These are phyloP conservation scores for Aureobasidium sp. DNA, from an alignment of 2,329 filamentous ascomycete genomes.

Conservation along the genomic window DNA sequence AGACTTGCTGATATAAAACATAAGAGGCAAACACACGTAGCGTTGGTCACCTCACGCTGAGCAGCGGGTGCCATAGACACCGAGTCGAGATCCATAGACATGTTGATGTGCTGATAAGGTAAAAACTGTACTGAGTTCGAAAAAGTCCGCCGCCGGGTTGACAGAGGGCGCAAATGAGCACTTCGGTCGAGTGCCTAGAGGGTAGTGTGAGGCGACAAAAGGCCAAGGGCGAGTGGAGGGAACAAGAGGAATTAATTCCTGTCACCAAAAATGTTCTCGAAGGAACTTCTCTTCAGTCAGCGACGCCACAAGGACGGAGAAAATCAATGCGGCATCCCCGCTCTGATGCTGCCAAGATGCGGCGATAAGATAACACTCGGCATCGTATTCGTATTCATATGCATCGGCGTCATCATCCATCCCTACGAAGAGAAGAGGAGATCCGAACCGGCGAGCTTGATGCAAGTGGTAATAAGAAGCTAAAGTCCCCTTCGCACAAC, in stretches of 20 bases:
- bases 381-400: background rate
- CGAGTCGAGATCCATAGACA: conserved; percentile 34
- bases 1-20: conserved; percentile 20
- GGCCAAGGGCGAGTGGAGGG: background rate
- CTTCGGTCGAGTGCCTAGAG: background rate
- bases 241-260: background rate
- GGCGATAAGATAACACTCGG: background rate
- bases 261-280: conserved; percentile 16
- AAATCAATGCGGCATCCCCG: background rate
- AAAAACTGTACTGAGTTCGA: background rate
- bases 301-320: background rate
- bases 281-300: conserved; percentile 13
- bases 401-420: background rate
- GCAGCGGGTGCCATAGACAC: conserved; percentile 20
- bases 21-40: conserved; percentile 14
- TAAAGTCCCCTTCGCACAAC: background rate
- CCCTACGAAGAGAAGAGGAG: background rate
- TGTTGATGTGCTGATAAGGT: conserved; percentile 19
- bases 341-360: background rate
- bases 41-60: conserved; percentile 9
- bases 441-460: background rate
- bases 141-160: background rate
- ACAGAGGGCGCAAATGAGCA: background rate
- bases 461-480: background rate
- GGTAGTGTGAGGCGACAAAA: background rate